Evolutionary conservation across 2,329 filamentous ascomycete species (phyloP), one percentile per base, ranked within the genome.

Genomic region (Aciculosporium take): DNA sequence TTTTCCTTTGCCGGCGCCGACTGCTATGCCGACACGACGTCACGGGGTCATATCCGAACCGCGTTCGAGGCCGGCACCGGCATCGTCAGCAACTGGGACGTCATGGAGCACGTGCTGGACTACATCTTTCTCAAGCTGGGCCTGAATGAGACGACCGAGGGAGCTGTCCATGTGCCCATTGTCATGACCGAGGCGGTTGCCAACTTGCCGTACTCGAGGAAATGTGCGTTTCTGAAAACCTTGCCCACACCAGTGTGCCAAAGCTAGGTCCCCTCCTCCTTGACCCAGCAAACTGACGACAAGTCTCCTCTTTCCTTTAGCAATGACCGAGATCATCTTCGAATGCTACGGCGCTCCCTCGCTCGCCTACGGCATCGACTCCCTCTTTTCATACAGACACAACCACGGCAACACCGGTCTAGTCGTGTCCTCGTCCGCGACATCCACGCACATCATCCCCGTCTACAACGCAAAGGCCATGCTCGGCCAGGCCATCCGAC

Each of bases 281-380:
- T 18, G 24, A 4, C 18, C 9, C n/a, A 10, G 20, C n/a, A 30
- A 27, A 39, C 55, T 59, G 32, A 56, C 45, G 6, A 13, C 17
- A 21, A 13, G 12, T 5, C 9, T 27, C 4, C 17, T 10, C 17
- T 25, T 15, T 35, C 7, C 20, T 15, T 40, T 49, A 94, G 86
- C 84, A 51, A 96, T 96, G 89, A 94, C 84, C 33, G 91, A 98
- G 57, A 89, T 96, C 42, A 68, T 98, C 9, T 98, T 96, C 59
- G 91, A 98, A 62, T 93, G 87, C 62, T 98, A 98, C 60, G 76
- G 78, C 45, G 88, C 84, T 9, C 89, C 91, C 0, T 89, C 85
- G 2, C 72, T 95, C 21, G 84, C 88, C 15, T 95, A 91, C 62
- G 91, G 91, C 39, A 88, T 98, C 63, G 91, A 98, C 61, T 93